Evolutionary conservation across 2,329 filamentous ascomycete genomes (phyloP), one percentile per base, ranked within the genome.

Genomic region (Aspergillus felis): DNA sequence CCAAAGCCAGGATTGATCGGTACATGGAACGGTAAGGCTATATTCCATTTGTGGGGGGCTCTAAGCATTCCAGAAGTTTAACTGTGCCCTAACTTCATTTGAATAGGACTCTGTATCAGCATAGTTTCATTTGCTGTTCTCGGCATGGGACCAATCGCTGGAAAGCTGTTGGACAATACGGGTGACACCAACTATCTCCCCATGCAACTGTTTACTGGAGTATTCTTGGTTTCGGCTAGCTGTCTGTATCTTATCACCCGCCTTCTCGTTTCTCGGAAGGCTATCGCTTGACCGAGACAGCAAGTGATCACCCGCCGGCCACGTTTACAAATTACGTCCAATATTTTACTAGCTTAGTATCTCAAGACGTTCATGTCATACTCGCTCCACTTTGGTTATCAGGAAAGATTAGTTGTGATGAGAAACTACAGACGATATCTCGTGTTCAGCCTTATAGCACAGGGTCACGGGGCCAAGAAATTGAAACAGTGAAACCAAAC

Each of bases 121-220:
- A 51, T 56, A 24, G 35, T 41, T 10, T 56, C 57, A 5, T 59
- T 61, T 53, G 60, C 58, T 35, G 60, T 62, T 25, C 55, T 62
- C 24, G 57, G 57, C 7, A 54, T 50, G 5, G 57, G 58, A 27
- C 60, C 60, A 9, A 62, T 61, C 42, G 53, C 56, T 17, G 59
- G 57, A 27, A 44, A 50, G 49, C 52, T 61, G 22, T 51, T 60
- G 9, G 55, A 52, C n/a, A 55, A 57, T 52, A 38, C 49, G 17
- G 55, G 29, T n/a, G 57, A 49, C 14, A 56, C 50, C 46, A 42
- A 41, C 22, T 62, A 62, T 38, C 20, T 60, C 24, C 48, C 55
- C 17, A 62, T 62, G 60, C 55, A 62, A 42, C 24, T 62, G 46
- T 62, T 60, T 42, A 62, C 54, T n/a, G 60, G 55, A 24, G 49